Evolutionary conservation across 2,329 filamentous ascomycete species (phyloP).

Genomic region (Colletotrichum sp.): DNA sequence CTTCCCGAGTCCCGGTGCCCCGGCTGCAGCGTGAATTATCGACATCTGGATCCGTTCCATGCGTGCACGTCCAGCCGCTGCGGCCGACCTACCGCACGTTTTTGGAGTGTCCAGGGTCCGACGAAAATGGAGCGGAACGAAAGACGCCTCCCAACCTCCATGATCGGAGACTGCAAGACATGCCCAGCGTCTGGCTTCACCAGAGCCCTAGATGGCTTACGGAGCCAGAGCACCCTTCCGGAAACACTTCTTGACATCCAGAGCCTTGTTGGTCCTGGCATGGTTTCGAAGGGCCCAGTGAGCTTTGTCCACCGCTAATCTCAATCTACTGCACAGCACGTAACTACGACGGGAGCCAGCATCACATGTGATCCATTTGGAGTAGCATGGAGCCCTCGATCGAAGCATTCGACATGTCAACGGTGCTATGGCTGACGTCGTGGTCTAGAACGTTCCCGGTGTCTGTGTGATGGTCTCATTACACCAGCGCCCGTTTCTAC

Average conservation of each 20-base stretch:
- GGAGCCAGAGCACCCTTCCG: background rate
- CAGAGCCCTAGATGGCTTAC: background rate
- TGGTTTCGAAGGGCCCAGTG: background rate
- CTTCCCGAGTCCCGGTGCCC: background rate
- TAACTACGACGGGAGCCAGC: background rate
- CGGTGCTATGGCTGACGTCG: background rate
- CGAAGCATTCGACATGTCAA: background rate
- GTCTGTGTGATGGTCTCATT: background rate
- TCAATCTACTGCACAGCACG: background rate
- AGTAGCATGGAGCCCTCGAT: background rate
- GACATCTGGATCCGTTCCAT: background rate
- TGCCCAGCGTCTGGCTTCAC: background rate
- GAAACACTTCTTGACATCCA: background rate
- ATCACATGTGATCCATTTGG: slow-evolving; percentile 8
- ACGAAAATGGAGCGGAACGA: slow-evolving; percentile 21
- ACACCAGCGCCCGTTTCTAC: background rate
- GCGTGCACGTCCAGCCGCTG: background rate
- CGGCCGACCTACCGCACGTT: background rate
- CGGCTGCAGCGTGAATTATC: background rate
- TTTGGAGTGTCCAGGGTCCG: background rate
- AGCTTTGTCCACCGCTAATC: slow-evolving; percentile 20
- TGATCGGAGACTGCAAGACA: slow-evolving; percentile 18
- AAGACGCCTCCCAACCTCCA: slow-evolving; percentile 12
- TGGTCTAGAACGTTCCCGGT: background rate
- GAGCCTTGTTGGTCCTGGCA: background rate